Conservation (phyloP, 345 rosid species). For the Hibiscus mutabilis region DNA sequence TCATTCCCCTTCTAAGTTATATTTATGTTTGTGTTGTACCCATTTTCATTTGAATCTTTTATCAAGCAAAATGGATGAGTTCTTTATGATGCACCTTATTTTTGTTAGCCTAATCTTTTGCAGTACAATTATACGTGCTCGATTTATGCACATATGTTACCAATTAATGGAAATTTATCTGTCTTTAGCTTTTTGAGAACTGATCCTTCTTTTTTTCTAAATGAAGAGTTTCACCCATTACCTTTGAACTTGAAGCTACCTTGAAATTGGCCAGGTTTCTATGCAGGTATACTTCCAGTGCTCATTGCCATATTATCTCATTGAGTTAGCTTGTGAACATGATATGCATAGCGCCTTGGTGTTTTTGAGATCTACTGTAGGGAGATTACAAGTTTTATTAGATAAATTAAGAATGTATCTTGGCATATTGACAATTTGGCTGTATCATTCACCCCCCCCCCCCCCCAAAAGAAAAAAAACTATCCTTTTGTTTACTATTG, state of each 20-base stretch:
- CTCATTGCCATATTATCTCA: neutral
- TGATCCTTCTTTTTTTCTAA: conserved; percentile 13
- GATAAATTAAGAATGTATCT: neutral
- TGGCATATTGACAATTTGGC: neutral
- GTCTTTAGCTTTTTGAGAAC: conserved; percentile 10
- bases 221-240: conserved; percentile 90
- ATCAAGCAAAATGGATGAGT: neutral
- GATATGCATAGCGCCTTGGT: neutral
- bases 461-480: neutral
- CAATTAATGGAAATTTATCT: neutral
- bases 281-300: conserved; percentile 53
- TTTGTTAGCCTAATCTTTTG: neutral
- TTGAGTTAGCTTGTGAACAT: neutral
- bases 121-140: neutral
- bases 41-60: neutral
- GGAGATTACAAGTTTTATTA: neutral
- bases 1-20: neutral
- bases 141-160: neutral
- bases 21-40: neutral
- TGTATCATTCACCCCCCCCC: neutral
- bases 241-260: conserved; percentile 97
- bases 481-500: neutral
- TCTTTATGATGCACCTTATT: neutral
- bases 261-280: conserved; percentile 94
- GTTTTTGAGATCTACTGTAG: neutral